Conservation (phyloP, 2,329 filamentous ascomycete species). For the Verticillium nubilum region DNA sequence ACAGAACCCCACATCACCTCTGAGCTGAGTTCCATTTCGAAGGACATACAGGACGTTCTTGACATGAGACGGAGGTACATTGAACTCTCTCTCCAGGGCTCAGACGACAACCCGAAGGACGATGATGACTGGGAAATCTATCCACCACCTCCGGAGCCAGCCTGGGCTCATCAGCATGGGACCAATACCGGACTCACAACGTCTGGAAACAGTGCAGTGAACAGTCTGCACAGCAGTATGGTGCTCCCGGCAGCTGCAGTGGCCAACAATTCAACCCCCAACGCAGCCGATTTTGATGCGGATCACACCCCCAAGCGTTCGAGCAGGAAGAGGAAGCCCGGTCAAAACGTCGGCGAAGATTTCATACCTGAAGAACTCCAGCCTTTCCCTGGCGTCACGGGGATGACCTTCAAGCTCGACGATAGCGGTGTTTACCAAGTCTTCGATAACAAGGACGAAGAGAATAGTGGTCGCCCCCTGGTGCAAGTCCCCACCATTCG, state of each 20-base stretch:
- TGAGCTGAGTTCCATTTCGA: constrained; percentile 81
- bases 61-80: constrained; percentile 89
- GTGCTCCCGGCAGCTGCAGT: constrained; percentile 21
- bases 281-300: constrained; percentile 19
- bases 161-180: constrained; percentile 49
- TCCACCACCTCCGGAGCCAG: constrained; percentile 83
- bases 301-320: constrained; percentile 35
- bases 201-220: constrained; percentile 15
- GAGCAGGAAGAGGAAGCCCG: constrained; percentile 70
- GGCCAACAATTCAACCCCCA: constrained; percentile 11
- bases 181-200: constrained; percentile 43
- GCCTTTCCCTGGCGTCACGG: constrained; percentile 65
- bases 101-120: constrained; percentile 84
- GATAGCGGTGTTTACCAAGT: constrained; percentile 87
- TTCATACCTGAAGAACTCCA: constrained; percentile 76
- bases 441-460: constrained; percentile 63
- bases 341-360: constrained; percentile 85
- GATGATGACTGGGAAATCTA: constrained; percentile 81
- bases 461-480: constrained; percentile 61
- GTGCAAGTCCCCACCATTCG: constrained; percentile 85
- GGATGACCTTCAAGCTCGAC: constrained; percentile 75
- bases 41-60: constrained; percentile 84
- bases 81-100: constrained; percentile 72
- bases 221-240: constrained; percentile 43
- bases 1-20: constrained; percentile 75